Conservation (phyloP, 345 rosid genomes). For the Populus simonii region DNA sequence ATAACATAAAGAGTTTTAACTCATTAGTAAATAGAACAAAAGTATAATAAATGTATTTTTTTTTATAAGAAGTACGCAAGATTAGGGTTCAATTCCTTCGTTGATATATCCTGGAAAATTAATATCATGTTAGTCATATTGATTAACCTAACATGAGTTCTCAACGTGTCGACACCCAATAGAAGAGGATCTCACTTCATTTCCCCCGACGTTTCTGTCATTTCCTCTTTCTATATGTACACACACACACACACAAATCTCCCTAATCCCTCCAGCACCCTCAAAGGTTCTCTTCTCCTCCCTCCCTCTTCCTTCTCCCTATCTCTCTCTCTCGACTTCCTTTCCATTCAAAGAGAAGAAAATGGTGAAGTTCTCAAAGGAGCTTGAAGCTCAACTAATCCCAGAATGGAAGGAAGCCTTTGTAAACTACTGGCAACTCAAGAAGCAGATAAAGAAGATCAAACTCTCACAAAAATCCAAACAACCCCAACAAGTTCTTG, state of each 20-base stretch:
- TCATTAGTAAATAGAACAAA: too few relatives aligned
- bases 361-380: conserved; percentile 99
- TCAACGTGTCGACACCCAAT: too few relatives aligned
- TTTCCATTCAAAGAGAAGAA: conserved; percentile 4
- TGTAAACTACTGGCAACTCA: conserved; percentile 83
- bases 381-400: conserved; percentile 91
- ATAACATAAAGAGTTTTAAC: too few relatives aligned
- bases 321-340: neutral
- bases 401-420: conserved; percentile 99
- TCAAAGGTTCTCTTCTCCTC: neutral
- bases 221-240: conserved; percentile 9
- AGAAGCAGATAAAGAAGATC: conserved; percentile 80
- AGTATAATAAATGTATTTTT: too few relatives aligned
- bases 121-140: too few relatives aligned
- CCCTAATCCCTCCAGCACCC: conserved; percentile 33
- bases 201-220: conserved; percentile 19
- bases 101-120: too few relatives aligned
- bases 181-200: neutral
- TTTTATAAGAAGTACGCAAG: too few relatives aligned
- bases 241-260: conserved; percentile 29
- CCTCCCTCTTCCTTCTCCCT: neutral
- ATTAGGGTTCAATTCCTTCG: too few relatives aligned
- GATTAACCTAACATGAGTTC: too few relatives aligned
- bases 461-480: conserved; percentile 50
- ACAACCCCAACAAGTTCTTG: conserved; percentile 26